phyloP scores from a whole-genome alignment of 1,139 yeast genomes.

The Geotrichum citri-aurantii region DNA sequence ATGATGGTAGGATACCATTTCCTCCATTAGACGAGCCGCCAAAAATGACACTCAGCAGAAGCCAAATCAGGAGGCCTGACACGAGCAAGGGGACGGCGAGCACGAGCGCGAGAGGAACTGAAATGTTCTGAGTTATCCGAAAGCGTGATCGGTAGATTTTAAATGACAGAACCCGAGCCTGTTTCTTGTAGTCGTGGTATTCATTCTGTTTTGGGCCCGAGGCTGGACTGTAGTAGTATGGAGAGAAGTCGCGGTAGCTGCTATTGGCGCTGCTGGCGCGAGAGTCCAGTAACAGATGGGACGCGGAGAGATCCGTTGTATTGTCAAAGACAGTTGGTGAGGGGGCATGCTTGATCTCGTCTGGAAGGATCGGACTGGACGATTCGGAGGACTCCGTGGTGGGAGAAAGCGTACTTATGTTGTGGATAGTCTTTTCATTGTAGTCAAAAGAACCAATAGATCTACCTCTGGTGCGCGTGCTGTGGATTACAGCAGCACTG shows the following conservation, averaged over 20 bases:
- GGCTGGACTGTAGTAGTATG: neutral
- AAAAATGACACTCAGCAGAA: neutral
- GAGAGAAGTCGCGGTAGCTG: neutral
- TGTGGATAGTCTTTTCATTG: slow-evolving; percentile 6
- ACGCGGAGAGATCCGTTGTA: neutral
- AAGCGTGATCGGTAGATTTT: slow-evolving; percentile 10
- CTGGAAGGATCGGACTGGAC: neutral
- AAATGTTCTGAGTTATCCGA: slow-evolving; percentile 13
- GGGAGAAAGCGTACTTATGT: slow-evolving; percentile 9
- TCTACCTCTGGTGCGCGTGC: slow-evolving; percentile 11
- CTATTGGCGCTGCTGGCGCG: neutral
- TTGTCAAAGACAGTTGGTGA: slow-evolving; percentile 1
- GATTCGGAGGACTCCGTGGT: slow-evolving; percentile 13
- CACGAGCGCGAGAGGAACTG: slow-evolving; percentile 16
- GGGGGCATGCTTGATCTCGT: neutral
- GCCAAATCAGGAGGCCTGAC: neutral
- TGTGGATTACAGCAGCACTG: slow-evolving; percentile 7
- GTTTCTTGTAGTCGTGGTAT: neutral
- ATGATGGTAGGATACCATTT: slow-evolving; percentile 9
- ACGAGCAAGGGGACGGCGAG: slow-evolving; percentile 6
- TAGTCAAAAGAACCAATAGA: slow-evolving; percentile 13
- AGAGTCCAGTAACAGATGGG: neutral
- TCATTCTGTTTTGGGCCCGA: neutral
- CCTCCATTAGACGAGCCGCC: neutral
- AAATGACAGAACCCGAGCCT: neutral